These are phyloP conservation scores for Sophora flavescens DNA, from an alignment of 306 rosid genomes.

Conservation along the genomic window DNA sequence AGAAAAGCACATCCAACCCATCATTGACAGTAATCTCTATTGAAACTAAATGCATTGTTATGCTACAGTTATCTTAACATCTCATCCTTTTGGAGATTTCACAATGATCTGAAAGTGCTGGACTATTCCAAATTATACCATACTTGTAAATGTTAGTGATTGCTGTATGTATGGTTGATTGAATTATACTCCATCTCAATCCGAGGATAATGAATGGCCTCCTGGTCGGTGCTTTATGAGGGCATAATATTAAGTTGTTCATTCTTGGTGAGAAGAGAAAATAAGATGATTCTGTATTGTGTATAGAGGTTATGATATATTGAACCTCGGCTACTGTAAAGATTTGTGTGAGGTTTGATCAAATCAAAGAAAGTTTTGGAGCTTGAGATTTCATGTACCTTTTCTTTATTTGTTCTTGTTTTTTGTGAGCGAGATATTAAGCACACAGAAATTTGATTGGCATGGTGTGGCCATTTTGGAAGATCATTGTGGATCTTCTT, in stretches of 20 bases:
- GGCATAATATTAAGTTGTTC: constrained; percentile 41
- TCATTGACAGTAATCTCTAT: constrained; percentile 49
- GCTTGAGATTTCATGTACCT: constrained; percentile 13
- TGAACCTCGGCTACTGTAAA: constrained; percentile 51
- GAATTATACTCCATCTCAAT: constrained; percentile 41
- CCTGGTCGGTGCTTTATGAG: constrained; percentile 45
- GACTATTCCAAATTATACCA: constrained; percentile 21
- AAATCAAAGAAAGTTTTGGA: constrained; percentile 43
- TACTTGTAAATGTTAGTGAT: constrained; percentile 53
- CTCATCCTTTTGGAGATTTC: constrained; percentile 37
- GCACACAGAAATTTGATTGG: neutral
- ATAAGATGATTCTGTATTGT: constrained; percentile 49
- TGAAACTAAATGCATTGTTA: constrained; percentile 38
- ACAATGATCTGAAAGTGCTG: constrained; percentile 47
- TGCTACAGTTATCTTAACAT: constrained; percentile 42
- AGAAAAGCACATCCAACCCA: constrained; percentile 60
- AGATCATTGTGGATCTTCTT: constrained; percentile 38
- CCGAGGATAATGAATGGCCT: constrained; percentile 41
- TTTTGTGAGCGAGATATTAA: too few species aligned
- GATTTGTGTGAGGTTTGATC: constrained; percentile 46
- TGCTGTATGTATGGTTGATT: constrained; percentile 56
- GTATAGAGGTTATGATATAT: constrained; percentile 50
- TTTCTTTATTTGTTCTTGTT: too few species aligned
- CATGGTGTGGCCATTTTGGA: neutral
- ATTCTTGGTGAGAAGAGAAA: constrained; percentile 48